These are phyloP conservation scores for Bipolaris cookei DNA, from an alignment of 2,329 filamentous ascomycete species.

Conservation along the genomic window DNA sequence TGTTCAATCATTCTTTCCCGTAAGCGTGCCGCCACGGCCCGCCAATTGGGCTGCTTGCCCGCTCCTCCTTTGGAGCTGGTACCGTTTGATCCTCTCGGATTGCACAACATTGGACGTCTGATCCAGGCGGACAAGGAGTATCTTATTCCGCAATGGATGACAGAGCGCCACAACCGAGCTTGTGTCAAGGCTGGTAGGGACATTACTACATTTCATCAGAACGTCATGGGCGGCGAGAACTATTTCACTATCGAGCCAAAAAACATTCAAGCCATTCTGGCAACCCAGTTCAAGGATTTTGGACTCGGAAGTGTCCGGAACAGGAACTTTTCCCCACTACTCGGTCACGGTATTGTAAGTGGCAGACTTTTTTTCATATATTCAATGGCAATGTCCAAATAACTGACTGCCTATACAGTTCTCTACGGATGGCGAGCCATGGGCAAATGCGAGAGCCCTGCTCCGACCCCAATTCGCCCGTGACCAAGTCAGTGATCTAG, in stretches of 20 bases:
- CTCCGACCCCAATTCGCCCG: slow-evolving; percentile 47
- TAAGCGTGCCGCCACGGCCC: slow-evolving; percentile 42
- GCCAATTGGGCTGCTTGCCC: slow-evolving; percentile 54
- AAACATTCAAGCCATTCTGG: slow-evolving; percentile 55
- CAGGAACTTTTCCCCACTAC: slow-evolving; percentile 47
- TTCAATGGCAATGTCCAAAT: background rate
- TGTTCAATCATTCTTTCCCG: slow-evolving; percentile 37
- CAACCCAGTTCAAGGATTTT: slow-evolving; percentile 56
- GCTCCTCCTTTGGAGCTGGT: slow-evolving; percentile 48
- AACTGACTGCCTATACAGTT: slow-evolving; percentile 27
- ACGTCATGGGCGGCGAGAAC: slow-evolving; percentile 20
- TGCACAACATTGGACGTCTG: slow-evolving; percentile 54
- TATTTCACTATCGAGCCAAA: slow-evolving; percentile 52
- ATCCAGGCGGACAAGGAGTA: slow-evolving; percentile 48
- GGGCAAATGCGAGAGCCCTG: slow-evolving; percentile 42
- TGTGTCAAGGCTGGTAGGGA: slow-evolving; percentile 24
- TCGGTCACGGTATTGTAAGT: slow-evolving; percentile 50
- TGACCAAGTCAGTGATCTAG: slow-evolving; percentile 43
- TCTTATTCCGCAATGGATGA: slow-evolving; percentile 40
- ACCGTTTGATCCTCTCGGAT: slow-evolving; percentile 56
- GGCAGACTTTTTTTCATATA: background rate
- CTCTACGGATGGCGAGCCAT: slow-evolving; percentile 38
- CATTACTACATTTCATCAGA: slow-evolving; percentile 37
- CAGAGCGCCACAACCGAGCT: slow-evolving; percentile 27
- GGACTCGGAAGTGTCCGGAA: slow-evolving; percentile 47